Base-by-base conservation (phyloP, 2,329 filamentous ascomycete species). In the Magnaporthiopsis rhizophila region DNA sequence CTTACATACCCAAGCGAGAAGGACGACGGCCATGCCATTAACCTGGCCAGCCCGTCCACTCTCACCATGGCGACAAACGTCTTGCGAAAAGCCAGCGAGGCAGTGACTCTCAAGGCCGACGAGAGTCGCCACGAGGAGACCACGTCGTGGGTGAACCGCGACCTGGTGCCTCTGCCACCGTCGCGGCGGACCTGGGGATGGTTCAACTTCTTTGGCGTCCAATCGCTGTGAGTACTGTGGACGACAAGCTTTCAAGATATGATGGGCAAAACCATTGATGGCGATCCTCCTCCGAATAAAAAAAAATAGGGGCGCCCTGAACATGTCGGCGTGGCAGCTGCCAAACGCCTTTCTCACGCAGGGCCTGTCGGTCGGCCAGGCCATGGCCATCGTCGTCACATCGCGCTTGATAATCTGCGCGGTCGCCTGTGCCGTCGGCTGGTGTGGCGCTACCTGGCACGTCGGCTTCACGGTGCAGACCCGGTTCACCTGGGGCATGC, bases 391-490 rank as follows among this genome's bases (percentile, higher is more conserved):
- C 36, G 71, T 81, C 24, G 63, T 82, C 7, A 76, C 76, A 8
- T 74, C 77, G 5, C 66, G 79, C 0, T 69, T 81, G 5, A 76
- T 81, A 13, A 36, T 61, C 62, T 73, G 73, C 3, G 61, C 76
- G 11, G 81, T 81, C 66, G 75, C 79, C 0, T 74, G 74, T 13
- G 67, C 81, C 5, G 77, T 81, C 30, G 79, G 77, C 11, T 81
- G 79, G 78, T 77, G 76, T 28, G 80, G 80, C 15, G 64, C 81
- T 5, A 76, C 74, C 56, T 82, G 79, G 79, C 80, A 83, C 67
- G 78, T 83, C 64, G 80, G 80, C 63, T 79, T 81, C 68, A 81
- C 79, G 0, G 72, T 82, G 18, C 79, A 81, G 68, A 81, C 80
- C 66, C 74, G 81, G 7, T 81, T 75, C 66, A 78, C 77, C 9